Evolutionary conservation across 192 early-diverging fungal genomes (phyloP).

Genomic region (Umbelopsis ramanniana): DNA sequence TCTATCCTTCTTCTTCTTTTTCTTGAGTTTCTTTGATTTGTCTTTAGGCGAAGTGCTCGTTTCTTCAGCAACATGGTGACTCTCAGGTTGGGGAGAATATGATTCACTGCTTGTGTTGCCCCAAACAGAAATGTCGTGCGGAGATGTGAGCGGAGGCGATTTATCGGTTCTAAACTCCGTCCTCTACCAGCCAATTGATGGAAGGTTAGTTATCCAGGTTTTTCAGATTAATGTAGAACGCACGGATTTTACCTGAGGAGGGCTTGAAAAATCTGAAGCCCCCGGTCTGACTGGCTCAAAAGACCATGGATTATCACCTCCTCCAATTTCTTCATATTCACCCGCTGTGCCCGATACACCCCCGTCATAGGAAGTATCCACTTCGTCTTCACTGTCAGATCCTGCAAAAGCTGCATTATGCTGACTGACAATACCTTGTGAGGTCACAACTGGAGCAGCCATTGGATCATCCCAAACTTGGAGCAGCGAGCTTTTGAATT

Average conservation of each 20-base stretch:
- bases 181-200: neutral
- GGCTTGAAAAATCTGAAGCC: neutral
- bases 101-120: constrained; percentile 1
- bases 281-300: neutral
- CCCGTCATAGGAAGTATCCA: constrained; percentile 8
- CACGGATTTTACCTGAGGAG: neutral
- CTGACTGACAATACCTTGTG: constrained; percentile 35
- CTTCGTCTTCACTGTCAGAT: constrained; percentile 30
- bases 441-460: constrained; percentile 31
- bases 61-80: neutral
- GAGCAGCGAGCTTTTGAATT: constrained; percentile 30
- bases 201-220: neutral
- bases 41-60: neutral
- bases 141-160: constrained; percentile 16
- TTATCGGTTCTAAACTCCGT: neutral
- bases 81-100: constrained; percentile 15
- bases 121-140: constrained; percentile 1
- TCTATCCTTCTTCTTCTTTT: constrained; percentile 23
- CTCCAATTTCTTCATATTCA: constrained; percentile 53
- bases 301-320: constrained; percentile 31
- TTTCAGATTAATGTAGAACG: neutral
- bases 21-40: constrained; percentile 2
- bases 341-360: neutral
- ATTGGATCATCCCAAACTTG: constrained; percentile 42
- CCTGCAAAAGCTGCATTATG: constrained; percentile 28